Evolutionary conservation across 1,139 yeast species (phyloP).

Genomic region (Kodamaea alishanica): DNA sequence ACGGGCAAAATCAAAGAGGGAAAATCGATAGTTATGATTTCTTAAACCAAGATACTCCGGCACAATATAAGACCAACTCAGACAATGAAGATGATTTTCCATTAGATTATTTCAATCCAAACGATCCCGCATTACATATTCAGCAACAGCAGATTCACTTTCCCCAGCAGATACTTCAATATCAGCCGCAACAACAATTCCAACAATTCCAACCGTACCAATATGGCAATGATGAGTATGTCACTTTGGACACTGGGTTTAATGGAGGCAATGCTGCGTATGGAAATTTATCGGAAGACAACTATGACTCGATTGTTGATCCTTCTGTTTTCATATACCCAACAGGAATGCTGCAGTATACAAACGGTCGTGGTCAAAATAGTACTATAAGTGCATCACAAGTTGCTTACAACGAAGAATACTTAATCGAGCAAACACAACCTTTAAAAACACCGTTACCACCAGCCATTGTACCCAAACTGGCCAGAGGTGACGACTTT

Average conservation of each 20-base stretch:
- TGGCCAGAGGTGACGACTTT: constrained; percentile 21
- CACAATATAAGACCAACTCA: constrained; percentile 19
- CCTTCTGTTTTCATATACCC: constrained; percentile 22
- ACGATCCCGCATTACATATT: constrained; percentile 13
- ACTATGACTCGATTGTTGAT: constrained; percentile 29
- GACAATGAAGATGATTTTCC: constrained; percentile 63
- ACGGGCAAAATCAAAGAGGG: neutral
- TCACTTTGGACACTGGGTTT: constrained; percentile 31
- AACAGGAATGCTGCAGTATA: constrained; percentile 1
- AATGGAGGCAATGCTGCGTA: constrained; percentile 11
- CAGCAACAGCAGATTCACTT: constrained; percentile 3
- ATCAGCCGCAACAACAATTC: constrained; percentile 3
- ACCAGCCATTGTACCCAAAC: constrained; percentile 12
- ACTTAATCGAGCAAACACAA: constrained; percentile 47
- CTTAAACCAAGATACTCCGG: constrained; percentile 25
- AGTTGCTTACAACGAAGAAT: constrained; percentile 40
- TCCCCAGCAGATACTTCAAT: constrained; percentile 2
- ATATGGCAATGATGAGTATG: constrained; percentile 24
- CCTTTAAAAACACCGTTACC: constrained; percentile 27
- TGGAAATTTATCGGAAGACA: constrained; percentile 20
- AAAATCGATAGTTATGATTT: constrained; percentile 18
- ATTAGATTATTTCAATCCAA: constrained; percentile 51
- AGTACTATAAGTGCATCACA: constrained; percentile 19
- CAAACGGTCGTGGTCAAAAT: constrained; percentile 1
- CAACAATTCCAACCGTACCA: constrained; percentile 1